These are phyloP conservation scores for Tetracladium maxilliforme DNA, from an alignment of 2,329 filamentous ascomycete species.

Conservation along the genomic window DNA sequence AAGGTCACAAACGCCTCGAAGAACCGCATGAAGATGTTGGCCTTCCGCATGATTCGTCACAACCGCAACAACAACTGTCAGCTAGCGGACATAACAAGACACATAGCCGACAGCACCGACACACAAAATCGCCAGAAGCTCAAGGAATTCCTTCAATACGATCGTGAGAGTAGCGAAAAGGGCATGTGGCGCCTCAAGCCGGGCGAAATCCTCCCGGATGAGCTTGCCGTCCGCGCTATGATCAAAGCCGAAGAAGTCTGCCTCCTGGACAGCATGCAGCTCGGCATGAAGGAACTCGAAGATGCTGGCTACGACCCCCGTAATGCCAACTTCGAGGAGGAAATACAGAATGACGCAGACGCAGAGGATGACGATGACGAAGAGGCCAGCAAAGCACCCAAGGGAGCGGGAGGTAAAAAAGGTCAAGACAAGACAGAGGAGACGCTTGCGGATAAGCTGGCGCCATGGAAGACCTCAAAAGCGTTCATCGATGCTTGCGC, in stretches of 20 bases:
- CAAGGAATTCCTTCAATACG: conserved; percentile 88
- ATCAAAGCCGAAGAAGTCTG: conserved; percentile 95
- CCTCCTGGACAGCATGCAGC: conserved; percentile 89
- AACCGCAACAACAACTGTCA: conserved; percentile 55
- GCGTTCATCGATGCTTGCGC: conserved; percentile 90
- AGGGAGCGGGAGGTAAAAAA: too few relatives aligned
- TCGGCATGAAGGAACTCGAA: conserved; percentile 77
- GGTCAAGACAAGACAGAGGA: conserved; percentile 31
- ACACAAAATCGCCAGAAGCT: conserved; percentile 94
- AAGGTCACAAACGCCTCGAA: conserved; percentile 97
- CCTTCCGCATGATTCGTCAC: conserved; percentile 74
- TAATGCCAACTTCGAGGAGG: conserved; percentile 48
- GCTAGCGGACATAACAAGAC: conserved; percentile 75
- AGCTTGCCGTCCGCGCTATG: conserved; percentile 67
- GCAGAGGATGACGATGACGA: conserved; percentile 41
- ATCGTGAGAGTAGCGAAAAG: conserved; percentile 73
- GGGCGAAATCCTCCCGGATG: conserved; percentile 64
- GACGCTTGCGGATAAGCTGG: conserved; percentile 74
- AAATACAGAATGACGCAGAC: conserved; percentile 45
- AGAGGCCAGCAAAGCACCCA: conserved; percentile 21
- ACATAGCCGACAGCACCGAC: conserved; percentile 86
- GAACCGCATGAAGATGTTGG: conserved; percentile 91
- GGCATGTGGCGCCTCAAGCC: conserved; percentile 67
- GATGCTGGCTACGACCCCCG: conserved; percentile 78
- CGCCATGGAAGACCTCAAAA: conserved; percentile 92